These are phyloP conservation scores for Wickerhamiella qilinensis DNA, from an alignment of 805 yeast species.

Conservation along the genomic window DNA sequence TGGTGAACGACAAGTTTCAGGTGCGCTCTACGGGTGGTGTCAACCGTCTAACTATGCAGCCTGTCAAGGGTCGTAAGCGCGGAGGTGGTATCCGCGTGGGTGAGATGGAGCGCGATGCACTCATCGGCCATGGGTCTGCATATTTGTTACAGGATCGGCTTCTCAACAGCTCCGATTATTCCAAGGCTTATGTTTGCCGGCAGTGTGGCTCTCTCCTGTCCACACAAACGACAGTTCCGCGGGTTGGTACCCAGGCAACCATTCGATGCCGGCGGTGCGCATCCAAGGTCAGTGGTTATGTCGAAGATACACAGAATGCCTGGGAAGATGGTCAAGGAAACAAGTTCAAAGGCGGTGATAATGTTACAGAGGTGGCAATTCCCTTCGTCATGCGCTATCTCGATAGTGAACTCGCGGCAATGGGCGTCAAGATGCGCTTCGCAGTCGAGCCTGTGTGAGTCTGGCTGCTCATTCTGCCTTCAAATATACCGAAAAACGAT, in stretches of 20 bases:
- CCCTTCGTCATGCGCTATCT: constrained; percentile 92
- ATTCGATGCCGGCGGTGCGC: constrained; percentile 90
- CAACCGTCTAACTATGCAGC: constrained; percentile 94
- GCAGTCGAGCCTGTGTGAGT: constrained; percentile 46
- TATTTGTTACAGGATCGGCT: constrained; percentile 87
- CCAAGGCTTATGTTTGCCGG: constrained; percentile 81
- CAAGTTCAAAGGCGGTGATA: constrained; percentile 77
- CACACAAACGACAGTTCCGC: constrained; percentile 80
- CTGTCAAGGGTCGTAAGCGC: constrained; percentile 97
- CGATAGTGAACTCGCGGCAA: constrained; percentile 90
- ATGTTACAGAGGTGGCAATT: constrained; percentile 90
- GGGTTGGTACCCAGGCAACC: constrained; percentile 66
- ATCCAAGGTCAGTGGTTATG: constrained; percentile 35
- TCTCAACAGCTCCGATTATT: constrained; percentile 87
- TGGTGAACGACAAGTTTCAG: constrained; percentile 99
- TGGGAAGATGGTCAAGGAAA: constrained; percentile 98
- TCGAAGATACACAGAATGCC: constrained; percentile 30
- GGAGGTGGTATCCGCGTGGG: constrained; percentile 99
- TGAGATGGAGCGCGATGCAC: constrained; percentile 99
- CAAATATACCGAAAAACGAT: no score
- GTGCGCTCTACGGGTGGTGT: constrained; percentile 99
- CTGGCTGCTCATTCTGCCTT: not conserved
- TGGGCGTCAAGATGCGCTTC: constrained; percentile 91
- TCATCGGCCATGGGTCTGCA: constrained; percentile 96
- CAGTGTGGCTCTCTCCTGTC: constrained; percentile 84